phyloP scores from a whole-genome alignment of 306 rosid species.

The Arachis hypogaea region DNA sequence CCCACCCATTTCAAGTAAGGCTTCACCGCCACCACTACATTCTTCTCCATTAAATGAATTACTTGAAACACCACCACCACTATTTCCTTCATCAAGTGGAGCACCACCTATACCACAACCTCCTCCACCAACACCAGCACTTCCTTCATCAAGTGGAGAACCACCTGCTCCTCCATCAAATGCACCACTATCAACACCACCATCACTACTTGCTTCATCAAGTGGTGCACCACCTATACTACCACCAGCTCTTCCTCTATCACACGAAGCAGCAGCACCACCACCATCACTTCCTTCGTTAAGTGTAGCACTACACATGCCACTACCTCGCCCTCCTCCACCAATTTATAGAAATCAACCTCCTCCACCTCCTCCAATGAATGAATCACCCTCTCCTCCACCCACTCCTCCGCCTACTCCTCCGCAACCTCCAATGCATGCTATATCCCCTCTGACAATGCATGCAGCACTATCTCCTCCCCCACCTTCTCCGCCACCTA shows the following conservation, averaged over 20 bases:
- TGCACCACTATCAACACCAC: conserved; percentile 14
- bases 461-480: too few species aligned
- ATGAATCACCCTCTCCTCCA: too few species aligned
- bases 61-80: too few species aligned
- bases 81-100: not conserved
- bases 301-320: not conserved
- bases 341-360: too few species aligned
- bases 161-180: not conserved
- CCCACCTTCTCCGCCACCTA: too few species aligned
- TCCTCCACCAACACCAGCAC: not conserved
- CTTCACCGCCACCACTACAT: conserved; percentile 26
- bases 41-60: too few species aligned
- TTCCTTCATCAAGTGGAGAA: conserved; percentile 2
- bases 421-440: too few species aligned
- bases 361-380: too few species aligned
- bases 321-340: not conserved
- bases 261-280: not conserved
- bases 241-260: conserved; percentile 3
- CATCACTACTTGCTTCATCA: not conserved
- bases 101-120: conserved; percentile 35
- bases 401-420: too few species aligned
- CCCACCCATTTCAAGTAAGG: not conserved
- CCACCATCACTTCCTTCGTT: conserved; percentile 36
- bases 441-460: too few species aligned
- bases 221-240: conserved; percentile 32